phyloP scores from a whole-genome alignment of 2,329 filamentous ascomycete species.

The Xylariaceae sp. region DNA sequence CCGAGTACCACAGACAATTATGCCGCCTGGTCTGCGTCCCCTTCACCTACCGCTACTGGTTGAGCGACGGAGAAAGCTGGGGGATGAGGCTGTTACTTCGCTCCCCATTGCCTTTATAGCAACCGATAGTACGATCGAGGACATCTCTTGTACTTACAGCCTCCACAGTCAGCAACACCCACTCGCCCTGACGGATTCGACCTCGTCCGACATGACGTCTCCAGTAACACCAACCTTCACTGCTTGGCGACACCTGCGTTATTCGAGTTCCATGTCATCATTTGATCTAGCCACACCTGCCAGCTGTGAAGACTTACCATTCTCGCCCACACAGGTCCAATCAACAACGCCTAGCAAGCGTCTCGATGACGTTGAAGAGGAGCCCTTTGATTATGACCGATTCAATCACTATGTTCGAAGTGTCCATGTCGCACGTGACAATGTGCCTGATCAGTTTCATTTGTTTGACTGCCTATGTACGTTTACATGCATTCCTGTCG shows the following conservation, averaged over 20 bases:
- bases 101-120: conserved; percentile 7
- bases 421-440: conserved; percentile 27
- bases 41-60: conserved; percentile 31
- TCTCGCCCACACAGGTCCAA: conserved; percentile 42
- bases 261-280: conserved; percentile 75
- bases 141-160: conserved; percentile 40
- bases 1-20: conserved; percentile 14
- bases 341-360: conserved; percentile 57
- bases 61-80: conserved; percentile 30
- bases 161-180: conserved; percentile 24
- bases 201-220: conserved; percentile 63
- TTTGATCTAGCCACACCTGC: conserved; percentile 57
- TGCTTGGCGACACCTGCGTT: conserved; percentile 58
- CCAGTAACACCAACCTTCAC: conserved; percentile 69
- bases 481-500: conserved; percentile 36
- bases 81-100: conserved; percentile 27
- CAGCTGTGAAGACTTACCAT: conserved; percentile 51
- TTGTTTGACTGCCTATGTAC: conserved; percentile 71
- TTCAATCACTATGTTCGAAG: conserved; percentile 46
- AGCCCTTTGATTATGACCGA: conserved; percentile 64
- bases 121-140: conserved; percentile 25
- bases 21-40: conserved; percentile 35
- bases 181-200: conserved; percentile 43
- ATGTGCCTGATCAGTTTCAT: conserved; percentile 39
- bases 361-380: conserved; percentile 80